These are phyloP conservation scores for Cucumis cinereus DNA, from an alignment of 306 rosid genomes.

Conservation along the genomic window DNA sequence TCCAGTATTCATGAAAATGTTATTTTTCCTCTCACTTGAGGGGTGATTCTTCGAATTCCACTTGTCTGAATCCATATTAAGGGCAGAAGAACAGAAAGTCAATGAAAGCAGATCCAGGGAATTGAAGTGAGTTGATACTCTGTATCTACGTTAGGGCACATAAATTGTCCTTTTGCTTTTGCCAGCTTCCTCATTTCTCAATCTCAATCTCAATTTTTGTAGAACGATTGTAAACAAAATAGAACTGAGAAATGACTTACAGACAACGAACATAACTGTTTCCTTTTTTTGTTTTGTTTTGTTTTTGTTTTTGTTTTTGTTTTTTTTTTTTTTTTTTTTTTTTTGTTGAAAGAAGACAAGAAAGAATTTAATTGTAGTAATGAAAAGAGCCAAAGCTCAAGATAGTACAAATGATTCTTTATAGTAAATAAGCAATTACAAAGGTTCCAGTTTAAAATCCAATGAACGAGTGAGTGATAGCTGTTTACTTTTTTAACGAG, in stretches of 20 bases:
- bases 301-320: no score
- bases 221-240: not conserved
- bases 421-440: no score
- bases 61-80: not conserved
- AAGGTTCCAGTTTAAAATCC: not conserved
- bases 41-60: not conserved
- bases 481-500: no score
- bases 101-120: not conserved
- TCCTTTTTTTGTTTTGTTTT: not conserved
- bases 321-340: no score
- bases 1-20: not conserved
- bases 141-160: not conserved
- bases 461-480: not conserved
- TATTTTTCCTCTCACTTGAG: not conserved
- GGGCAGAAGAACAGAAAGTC: not conserved
- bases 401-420: no score
- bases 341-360: no score
- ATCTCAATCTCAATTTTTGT: not conserved
- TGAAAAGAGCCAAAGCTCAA: no score
- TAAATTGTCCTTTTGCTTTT: not conserved
- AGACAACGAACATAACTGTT: not conserved
- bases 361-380: no score
- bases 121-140: not conserved
- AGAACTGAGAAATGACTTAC: not conserved
- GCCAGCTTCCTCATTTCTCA: not conserved